Conservation (phyloP, 805 yeast species). For the Ogataea neopini region DNA sequence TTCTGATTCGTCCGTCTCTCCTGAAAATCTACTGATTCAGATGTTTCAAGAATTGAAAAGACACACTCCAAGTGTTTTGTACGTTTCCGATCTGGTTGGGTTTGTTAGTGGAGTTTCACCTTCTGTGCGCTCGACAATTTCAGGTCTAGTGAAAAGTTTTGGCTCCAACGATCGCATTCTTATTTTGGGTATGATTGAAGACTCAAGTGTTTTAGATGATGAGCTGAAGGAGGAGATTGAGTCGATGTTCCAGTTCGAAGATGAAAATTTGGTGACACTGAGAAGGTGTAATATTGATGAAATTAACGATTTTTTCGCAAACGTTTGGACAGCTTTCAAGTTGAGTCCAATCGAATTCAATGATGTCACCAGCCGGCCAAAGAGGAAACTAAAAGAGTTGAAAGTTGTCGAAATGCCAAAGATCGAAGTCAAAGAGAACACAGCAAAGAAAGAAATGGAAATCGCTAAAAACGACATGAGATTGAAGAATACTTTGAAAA, state of each 20-base stretch:
- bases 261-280: slow-evolving; percentile 47
- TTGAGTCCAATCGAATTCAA: slow-evolving; percentile 74
- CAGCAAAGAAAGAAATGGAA: slow-evolving; percentile 42
- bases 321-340: slow-evolving; percentile 52
- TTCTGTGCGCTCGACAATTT: slow-evolving; percentile 69
- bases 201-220: slow-evolving; percentile 17
- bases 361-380: slow-evolving; percentile 59
- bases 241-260: slow-evolving; percentile 57
- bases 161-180: slow-evolving; percentile 72
- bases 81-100: slow-evolving; percentile 77
- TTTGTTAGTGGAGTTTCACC: slow-evolving; percentile 71
- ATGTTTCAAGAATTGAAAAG: slow-evolving; percentile 83
- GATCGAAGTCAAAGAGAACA: slow-evolving; percentile 7
- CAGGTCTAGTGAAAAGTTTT: slow-evolving; percentile 66
- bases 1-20: slow-evolving; percentile 76
- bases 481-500: slow-evolving; percentile 79
- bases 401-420: slow-evolving; percentile 27
- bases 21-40: slow-evolving; percentile 83
- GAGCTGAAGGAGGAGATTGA: slow-evolving; percentile 46
- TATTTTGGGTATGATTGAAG: slow-evolving; percentile 70
- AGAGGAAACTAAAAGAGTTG: slow-evolving; percentile 45
- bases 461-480: slow-evolving; percentile 60
- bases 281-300: slow-evolving; percentile 46
- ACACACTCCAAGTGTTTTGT: slow-evolving; percentile 84
- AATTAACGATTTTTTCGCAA: slow-evolving; percentile 55